Evolutionary conservation across 2,329 filamentous ascomycete genomes (phyloP), one percentile per base, ranked within the genome.

Genomic region (Penicillium sp.): DNA sequence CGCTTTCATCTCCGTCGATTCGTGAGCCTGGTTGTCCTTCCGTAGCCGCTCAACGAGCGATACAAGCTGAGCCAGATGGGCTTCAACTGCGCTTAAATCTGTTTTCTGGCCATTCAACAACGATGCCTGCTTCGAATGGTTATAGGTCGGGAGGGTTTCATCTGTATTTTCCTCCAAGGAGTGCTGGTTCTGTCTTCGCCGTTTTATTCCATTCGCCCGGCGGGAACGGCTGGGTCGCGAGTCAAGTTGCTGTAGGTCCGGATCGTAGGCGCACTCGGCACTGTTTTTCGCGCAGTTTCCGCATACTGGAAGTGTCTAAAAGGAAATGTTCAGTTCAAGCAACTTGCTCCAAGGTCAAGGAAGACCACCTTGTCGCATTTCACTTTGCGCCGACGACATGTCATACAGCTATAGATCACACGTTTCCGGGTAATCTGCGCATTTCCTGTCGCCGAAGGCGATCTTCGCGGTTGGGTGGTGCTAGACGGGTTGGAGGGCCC

Each of bases 401-500:
- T 70, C 55, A 73, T 67, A 50, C 73, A 75, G 55, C 70, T 73
- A 54, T 75, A 74, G 54, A 71, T 74, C 40, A 70, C 65, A 47
- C 73, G 69, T 43, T 71, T 74, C 15, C 73, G 69, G 31, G 72
- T 75, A 45, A 75, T 75, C 48, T 74, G 72, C 6, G 7, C n/a
- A 29, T 28, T 41, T 19, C 39, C 39, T 19, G n/a, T 9, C 2
- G 17, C 26, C n/a, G 26, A 29, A 4, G 39, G 39, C n/a, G 39
- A 39, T 22, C 21, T 17, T n/a, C 7, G 39, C 39, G 26, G n/a
- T 29, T 42, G 24, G 10, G n/a, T 5, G 12, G 12, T 42, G 26
- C 24, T 42, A 31, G 12, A 42, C n/a, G 17, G 26, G 17, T 42
- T 31, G 39, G 39, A 31, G 12, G 39, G 17, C 26, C 12, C 17